These are phyloP conservation scores for Diutina pseudorugosa DNA, from an alignment of 1,139 yeast species.

Conservation along the genomic window DNA sequence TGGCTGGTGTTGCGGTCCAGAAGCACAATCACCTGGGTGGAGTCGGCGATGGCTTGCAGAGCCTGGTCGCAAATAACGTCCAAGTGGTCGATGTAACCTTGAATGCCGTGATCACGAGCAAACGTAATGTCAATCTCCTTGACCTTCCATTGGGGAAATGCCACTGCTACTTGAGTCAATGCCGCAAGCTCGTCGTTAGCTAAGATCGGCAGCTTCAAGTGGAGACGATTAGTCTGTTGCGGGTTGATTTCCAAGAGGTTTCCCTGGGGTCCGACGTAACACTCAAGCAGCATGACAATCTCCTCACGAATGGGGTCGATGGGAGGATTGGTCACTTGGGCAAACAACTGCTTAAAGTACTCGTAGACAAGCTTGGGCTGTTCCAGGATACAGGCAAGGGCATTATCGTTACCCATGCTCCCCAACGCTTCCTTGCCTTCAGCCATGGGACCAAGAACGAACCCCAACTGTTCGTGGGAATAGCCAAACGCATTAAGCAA, in stretches of 20 bases:
- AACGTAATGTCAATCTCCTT: slow-evolving; percentile 84
- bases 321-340: slow-evolving; percentile 98
- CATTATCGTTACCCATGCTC: slow-evolving; percentile 97
- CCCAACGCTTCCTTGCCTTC: slow-evolving; percentile 93
- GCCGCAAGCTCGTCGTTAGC: slow-evolving; percentile 65
- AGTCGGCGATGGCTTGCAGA: slow-evolving; percentile 68
- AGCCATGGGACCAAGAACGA: slow-evolving; percentile 90
- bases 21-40: slow-evolving; percentile 62
- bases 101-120: slow-evolving; percentile 66
- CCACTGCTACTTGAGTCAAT: slow-evolving; percentile 54
- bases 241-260: slow-evolving; percentile 88
- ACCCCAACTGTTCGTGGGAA: slow-evolving; percentile 79
- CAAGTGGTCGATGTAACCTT: slow-evolving; percentile 75
- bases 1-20: slow-evolving; percentile 56
- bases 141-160: slow-evolving; percentile 80
- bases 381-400: slow-evolving; percentile 90
- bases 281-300: slow-evolving; percentile 93
- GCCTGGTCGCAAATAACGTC: slow-evolving; percentile 86
- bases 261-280: slow-evolving; percentile 97
- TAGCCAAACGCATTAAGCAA: slow-evolving; percentile 81
- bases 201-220: slow-evolving; percentile 74
- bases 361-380: slow-evolving; percentile 88
- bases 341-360: slow-evolving; percentile 91
- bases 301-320: slow-evolving; percentile 96
- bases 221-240: slow-evolving; percentile 78